These are phyloP conservation scores for Trametes cingulata DNA, from an alignment of 768 basidiomycete genomes.

Conservation along the genomic window DNA sequence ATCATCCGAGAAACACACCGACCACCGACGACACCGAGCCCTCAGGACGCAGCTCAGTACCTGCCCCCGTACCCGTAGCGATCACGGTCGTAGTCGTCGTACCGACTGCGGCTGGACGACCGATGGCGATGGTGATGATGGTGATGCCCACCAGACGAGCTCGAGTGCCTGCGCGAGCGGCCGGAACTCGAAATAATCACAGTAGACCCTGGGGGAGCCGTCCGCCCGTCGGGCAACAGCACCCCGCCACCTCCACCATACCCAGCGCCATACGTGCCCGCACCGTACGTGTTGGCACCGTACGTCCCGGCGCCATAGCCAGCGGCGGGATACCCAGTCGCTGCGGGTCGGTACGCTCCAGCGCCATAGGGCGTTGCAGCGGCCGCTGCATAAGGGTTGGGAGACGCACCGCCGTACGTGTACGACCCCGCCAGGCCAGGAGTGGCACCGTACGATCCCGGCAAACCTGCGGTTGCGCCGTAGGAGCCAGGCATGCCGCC, in stretches of 20 bases:
- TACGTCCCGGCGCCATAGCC: slow-evolving; percentile 5
- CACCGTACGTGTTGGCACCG: background rate
- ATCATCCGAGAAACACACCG: background rate
- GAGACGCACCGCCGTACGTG: slow-evolving; percentile 16
- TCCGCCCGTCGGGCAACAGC: slow-evolving; percentile 13
- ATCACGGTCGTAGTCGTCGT: slow-evolving; percentile 8
- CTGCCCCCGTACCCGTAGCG: slow-evolving; percentile 6
- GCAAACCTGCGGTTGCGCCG: background rate
- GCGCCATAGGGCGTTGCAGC: background rate
- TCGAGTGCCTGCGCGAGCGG: slow-evolving; percentile 19
- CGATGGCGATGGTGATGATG: slow-evolving; percentile 20
- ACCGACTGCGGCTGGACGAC: slow-evolving; percentile 7
- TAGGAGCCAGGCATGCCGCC: slow-evolving; percentile 8
- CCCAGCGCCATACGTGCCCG: slow-evolving; percentile 8
- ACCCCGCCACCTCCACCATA: slow-evolving; percentile 1
- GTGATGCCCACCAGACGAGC: slow-evolving; percentile 14
- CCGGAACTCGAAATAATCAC: slow-evolving; percentile 23
- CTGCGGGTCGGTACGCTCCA: background rate
- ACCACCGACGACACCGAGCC: background rate
- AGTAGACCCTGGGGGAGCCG: slow-evolving; percentile 24
- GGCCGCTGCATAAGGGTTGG: slow-evolving; percentile 6
- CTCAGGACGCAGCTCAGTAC: background rate
- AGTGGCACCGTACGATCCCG: slow-evolving; percentile 1
- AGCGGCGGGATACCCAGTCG: background rate
- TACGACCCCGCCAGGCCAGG: slow-evolving; percentile 9